These are phyloP conservation scores for Leccinum aurantiacum DNA, from an alignment of 768 basidiomycete species.

Conservation along the genomic window DNA sequence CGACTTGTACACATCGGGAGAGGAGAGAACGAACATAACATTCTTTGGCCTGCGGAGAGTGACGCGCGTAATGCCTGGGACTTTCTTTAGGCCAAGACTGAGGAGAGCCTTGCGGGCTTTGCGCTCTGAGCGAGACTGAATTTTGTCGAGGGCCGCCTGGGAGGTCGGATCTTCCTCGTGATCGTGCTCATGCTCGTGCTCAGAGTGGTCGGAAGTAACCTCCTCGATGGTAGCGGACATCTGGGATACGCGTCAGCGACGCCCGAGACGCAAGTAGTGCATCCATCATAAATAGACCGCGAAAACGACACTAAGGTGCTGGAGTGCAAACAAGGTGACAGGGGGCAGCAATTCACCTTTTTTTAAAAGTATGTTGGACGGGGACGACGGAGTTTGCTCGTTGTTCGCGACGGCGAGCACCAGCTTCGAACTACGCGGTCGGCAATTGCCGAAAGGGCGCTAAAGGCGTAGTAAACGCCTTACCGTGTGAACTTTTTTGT, in stretches of 20 bases:
- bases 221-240: slow-evolving; percentile 84
- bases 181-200: slow-evolving; percentile 69
- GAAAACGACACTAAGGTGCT: background rate
- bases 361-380: slow-evolving; percentile 12
- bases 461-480: background rate
- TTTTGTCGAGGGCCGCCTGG: slow-evolving; percentile 84
- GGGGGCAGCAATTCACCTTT: slow-evolving; percentile 18
- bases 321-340: background rate
- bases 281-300: slow-evolving; percentile 29
- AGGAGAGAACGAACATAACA: slow-evolving; percentile 89
- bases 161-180: slow-evolving; percentile 84
- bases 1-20: slow-evolving; percentile 98
- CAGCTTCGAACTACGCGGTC: slow-evolving; percentile 13
- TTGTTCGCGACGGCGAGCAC: slow-evolving; percentile 35
- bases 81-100: slow-evolving; percentile 87
- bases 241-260: slow-evolving; percentile 35
- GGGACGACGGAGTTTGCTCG: slow-evolving; percentile 31
- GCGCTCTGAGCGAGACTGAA: slow-evolving; percentile 91
- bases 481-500: too few species aligned
- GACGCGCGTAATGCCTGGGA: slow-evolving; percentile 91
- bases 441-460: slow-evolving; percentile 30
- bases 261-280: slow-evolving; percentile 27
- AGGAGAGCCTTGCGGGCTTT: slow-evolving; percentile 94
- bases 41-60: slow-evolving; percentile 94
- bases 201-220: slow-evolving; percentile 77